Evolutionary conservation across 345 rosid species (phyloP).

Genomic region (Lenwebbia sp.): DNA sequence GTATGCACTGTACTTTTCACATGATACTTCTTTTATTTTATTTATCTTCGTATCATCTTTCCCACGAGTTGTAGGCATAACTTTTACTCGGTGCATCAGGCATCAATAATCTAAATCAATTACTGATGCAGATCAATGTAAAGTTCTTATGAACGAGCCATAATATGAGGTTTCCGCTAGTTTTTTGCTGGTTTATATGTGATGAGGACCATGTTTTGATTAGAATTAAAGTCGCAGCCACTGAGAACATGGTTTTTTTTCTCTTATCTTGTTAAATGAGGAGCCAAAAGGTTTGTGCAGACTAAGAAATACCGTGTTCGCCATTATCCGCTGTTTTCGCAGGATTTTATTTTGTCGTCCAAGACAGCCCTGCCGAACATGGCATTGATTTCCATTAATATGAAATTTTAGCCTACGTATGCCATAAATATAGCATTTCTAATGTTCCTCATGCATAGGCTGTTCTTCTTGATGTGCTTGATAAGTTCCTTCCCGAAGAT

Average conservation of each 20-base stretch:
- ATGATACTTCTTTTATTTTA: not conserved
- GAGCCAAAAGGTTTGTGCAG: not conserved
- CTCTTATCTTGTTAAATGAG: not conserved
- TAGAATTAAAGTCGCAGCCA: not conserved
- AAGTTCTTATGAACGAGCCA: not conserved
- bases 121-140: not conserved
- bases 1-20: conserved; percentile 19
- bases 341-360: not conserved
- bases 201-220: not conserved
- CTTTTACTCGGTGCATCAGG: not conserved
- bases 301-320: not conserved
- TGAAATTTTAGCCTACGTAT: not conserved
- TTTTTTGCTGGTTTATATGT: not conserved
- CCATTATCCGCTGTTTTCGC: too few species aligned
- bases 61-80: not conserved
- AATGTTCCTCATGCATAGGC: conserved; percentile 23
- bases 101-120: too few species aligned
- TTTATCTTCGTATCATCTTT: not conserved
- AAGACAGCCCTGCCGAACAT: not conserved
- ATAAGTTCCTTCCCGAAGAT: conserved; percentile 67
- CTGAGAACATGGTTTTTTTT: not conserved
- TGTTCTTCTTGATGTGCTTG: conserved; percentile 60
- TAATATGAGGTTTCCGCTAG: not conserved
- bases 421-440: not conserved
- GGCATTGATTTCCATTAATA: not conserved